phyloP scores from a whole-genome alignment of 2,329 filamentous ascomycete genomes.

The Diaporthe destruens region DNA sequence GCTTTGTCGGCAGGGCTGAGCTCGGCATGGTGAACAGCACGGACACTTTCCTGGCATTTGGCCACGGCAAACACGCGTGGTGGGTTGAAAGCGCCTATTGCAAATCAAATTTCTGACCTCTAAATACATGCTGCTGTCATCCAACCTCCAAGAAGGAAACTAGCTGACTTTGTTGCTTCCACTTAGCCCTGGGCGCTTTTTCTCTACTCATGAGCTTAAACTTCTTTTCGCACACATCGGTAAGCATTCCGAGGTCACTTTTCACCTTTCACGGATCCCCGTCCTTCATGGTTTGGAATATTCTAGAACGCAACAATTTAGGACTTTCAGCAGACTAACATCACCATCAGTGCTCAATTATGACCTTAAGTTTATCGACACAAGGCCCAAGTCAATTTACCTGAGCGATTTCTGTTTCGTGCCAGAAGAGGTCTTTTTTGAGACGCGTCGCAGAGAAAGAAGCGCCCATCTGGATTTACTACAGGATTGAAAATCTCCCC shows the following conservation, averaged over 20 bases:
- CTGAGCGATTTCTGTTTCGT: constrained; percentile 5
- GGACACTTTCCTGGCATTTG: constrained; percentile 15
- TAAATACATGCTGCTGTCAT: neutral
- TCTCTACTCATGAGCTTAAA: constrained; percentile 26
- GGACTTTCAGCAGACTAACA: too few species aligned
- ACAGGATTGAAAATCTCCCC: too few species aligned
- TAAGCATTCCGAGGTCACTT: too few species aligned
- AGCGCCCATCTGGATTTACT: constrained; percentile 12
- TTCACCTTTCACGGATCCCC: too few species aligned
- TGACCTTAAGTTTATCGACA: neutral
- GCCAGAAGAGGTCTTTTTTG: constrained; percentile 5
- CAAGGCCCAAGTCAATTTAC: constrained; percentile 1
- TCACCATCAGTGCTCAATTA: constrained; percentile 11
- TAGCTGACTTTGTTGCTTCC: neutral
- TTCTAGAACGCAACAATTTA: too few species aligned
- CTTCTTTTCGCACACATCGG: constrained; percentile 14
- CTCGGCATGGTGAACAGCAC: constrained; percentile 16
- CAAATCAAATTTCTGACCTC: neutral
- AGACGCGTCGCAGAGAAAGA: neutral
- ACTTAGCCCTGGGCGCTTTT: constrained; percentile 9
- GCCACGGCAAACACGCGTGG: constrained; percentile 24
- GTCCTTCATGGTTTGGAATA: too few species aligned
- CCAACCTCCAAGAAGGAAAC: too few species aligned
- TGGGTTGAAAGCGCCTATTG: neutral
- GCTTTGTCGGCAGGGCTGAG: constrained; percentile 51